A percentile compares a stretch with the other conserved stretches of the same genome.
Evolutionary conservation across 441 rosid genomes (phyloP).

Genomic region (Mallotus japonicus): DNA sequence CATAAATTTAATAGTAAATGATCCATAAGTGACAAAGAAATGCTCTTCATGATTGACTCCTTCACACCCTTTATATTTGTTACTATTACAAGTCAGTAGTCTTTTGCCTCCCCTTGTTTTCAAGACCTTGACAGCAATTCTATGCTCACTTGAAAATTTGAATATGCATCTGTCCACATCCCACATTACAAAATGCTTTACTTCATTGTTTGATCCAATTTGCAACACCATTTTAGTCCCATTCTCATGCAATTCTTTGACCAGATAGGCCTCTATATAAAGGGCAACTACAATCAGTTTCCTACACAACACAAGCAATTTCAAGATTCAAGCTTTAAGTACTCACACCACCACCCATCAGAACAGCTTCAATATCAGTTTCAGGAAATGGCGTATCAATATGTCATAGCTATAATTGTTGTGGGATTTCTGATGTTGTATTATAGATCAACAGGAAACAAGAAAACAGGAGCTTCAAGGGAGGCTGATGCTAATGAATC

Average conservation of each 20-base stretch:
- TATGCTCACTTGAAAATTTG: neutral
- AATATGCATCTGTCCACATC: neutral
- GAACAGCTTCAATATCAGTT: neutral
- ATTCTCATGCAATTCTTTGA: slow-evolving; percentile 6
- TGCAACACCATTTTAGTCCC: neutral
- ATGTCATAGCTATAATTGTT: too few species aligned
- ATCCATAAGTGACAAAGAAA: neutral
- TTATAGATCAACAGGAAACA: neutral
- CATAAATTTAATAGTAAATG: too few species aligned
- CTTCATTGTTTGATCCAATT: neutral
- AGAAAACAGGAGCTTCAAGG: neutral
- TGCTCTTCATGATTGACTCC: neutral
- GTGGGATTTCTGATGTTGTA: neutral
- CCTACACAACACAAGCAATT: too few species aligned
- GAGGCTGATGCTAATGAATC: neutral
- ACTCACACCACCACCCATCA: too few species aligned
- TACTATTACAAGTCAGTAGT: neutral
- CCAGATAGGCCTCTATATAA: neutral
- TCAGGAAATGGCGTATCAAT: neutral
- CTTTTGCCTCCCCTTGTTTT: neutral
- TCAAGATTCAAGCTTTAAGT: too few species aligned
- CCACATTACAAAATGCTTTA: neutral
- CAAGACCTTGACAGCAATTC: neutral
- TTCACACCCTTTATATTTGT: neutral
- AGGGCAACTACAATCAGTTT: too few species aligned